Percentiles rank a stretch among this genome's conserved stretches.
These are phyloP conservation scores for Fusarium dimerum DNA, from an alignment of 2,329 filamentous ascomycete genomes.

Conservation along the genomic window DNA sequence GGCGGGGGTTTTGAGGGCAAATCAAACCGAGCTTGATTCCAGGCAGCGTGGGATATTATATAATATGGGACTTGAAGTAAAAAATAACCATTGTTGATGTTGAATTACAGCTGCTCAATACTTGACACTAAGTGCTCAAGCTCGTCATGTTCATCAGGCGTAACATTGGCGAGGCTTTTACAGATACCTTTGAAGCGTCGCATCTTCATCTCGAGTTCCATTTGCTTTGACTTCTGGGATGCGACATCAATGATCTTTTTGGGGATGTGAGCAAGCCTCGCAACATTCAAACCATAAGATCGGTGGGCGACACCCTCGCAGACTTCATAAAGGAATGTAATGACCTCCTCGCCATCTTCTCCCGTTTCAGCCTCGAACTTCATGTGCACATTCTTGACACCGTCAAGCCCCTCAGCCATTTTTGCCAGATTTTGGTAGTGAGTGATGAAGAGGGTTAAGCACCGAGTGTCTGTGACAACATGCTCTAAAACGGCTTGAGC, in stretches of 20 bases:
- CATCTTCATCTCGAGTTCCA: conserved; percentile 72
- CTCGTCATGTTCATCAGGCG: conserved; percentile 41
- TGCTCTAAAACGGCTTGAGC: conserved; percentile 88
- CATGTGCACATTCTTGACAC: conserved; percentile 92
- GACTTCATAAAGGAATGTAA: conserved; percentile 94
- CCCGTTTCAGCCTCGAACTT: conserved; percentile 61
- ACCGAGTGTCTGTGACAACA: conserved; percentile 71
- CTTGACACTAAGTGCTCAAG: conserved; percentile 55
- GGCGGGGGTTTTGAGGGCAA: neutral
- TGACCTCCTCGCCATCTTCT: conserved; percentile 64
- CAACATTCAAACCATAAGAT: conserved; percentile 93
- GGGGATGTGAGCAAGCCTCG: conserved; percentile 80
- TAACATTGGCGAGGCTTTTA: conserved; percentile 43
- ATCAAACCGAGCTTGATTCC: neutral
- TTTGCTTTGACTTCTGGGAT: conserved; percentile 72
- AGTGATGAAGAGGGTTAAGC: conserved; percentile 92
- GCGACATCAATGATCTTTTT: conserved; percentile 76
- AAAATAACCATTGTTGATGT: conserved; percentile 2
- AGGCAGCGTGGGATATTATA: conserved; percentile 3
- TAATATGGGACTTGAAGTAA: neutral
- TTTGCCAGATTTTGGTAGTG: conserved; percentile 87
- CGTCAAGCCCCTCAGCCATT: conserved; percentile 67
- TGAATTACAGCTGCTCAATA: conserved; percentile 58
- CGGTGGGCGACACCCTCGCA: conserved; percentile 89
- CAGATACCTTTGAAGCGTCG: conserved; percentile 59